Conservation (phyloP, 495 filamentous ascomycete species). For the Recurvomyces mirabilis region DNA sequence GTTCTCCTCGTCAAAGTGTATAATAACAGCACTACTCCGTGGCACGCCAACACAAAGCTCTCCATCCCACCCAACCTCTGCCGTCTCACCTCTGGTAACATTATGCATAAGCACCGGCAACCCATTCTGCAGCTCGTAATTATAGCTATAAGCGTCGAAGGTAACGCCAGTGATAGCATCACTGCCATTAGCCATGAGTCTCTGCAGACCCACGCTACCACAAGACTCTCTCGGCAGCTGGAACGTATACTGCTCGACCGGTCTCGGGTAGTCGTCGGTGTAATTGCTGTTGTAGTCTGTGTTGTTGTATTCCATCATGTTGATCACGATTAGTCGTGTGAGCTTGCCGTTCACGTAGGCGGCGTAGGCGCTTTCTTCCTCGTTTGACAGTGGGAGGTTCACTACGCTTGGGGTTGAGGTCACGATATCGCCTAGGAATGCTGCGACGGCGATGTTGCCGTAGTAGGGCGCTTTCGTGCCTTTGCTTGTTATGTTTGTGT, state of each 20-base stretch:
- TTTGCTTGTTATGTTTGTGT: slow-evolving; percentile 39
- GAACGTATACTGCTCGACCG: slow-evolving; percentile 38
- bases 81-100: slow-evolving; percentile 45
- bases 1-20: slow-evolving; percentile 32
- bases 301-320: slow-evolving; percentile 51
- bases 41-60: slow-evolving; percentile 38
- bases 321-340: slow-evolving; percentile 44
- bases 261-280: slow-evolving; percentile 24
- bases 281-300: slow-evolving; percentile 27
- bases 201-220: slow-evolving; percentile 31
- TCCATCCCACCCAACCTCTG: slow-evolving; percentile 34
- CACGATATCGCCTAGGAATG: slow-evolving; percentile 38
- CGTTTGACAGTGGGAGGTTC: slow-evolving; percentile 35
- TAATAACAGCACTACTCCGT: slow-evolving; percentile 40
- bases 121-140: slow-evolving; percentile 47
- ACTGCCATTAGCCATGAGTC: slow-evolving; percentile 50
- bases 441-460: slow-evolving; percentile 50
- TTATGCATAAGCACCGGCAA: slow-evolving; percentile 45
- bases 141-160: slow-evolving; percentile 54
- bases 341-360: slow-evolving; percentile 41
- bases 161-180: slow-evolving; percentile 52
- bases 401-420: slow-evolving; percentile 24
- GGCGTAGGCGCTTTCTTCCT: slow-evolving; percentile 47
- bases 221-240: slow-evolving; percentile 24
- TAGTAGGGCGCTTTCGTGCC: slow-evolving; percentile 61